Evolutionary conservation across 345 rosid genomes (phyloP), one percentile per base, ranked within the genome.

Genomic region (Gossypium rotundifolium): DNA sequence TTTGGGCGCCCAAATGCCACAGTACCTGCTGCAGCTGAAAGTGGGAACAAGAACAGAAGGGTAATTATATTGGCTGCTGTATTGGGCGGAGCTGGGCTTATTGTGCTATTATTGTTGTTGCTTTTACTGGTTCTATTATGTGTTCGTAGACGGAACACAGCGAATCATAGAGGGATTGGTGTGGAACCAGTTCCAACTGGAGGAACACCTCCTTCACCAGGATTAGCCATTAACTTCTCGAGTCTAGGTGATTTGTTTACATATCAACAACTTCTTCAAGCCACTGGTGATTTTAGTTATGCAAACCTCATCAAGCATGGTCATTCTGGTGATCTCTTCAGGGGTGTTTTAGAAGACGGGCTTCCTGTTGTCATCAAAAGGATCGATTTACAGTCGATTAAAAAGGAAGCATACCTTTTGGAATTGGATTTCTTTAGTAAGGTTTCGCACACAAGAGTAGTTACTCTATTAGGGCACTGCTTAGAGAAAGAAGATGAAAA

Each of bases 371-470:
- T 91, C 55, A 75, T 96, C 29, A 95, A 93, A 76, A 93, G 78
- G 88, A 83, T 93, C 13, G 86, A 93, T 84, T 49, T 80, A 64
- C 75, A 70, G 80, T 81, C 85, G 3, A 58, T 76, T 54, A 93
- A 77, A 80, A 87, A 51, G 80, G 99, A 96, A 77, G 60, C 84
- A 3, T 88, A 87, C 74, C 73, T 88, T 72, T 42, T 85, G 52
- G 99, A 96, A 79, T 80, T 96, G 82, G 99, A 93, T 65, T 76
- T 91, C 79, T 91, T 93, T 71, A 85, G 93, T 80, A 93, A 91
- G 71, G 88, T 87, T 76, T 81, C 81, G 49, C 90, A 93, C 81
- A 76, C 91, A 58, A 90, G 97, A 77, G 76, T 93, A 67, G 96
- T 96, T 72, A 96, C 98, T 1, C 79, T 91, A 74, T 64, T 93